These are phyloP conservation scores for Fraxinus sp. DNA, from an alignment of 305 asterid species.

Conservation along the genomic window DNA sequence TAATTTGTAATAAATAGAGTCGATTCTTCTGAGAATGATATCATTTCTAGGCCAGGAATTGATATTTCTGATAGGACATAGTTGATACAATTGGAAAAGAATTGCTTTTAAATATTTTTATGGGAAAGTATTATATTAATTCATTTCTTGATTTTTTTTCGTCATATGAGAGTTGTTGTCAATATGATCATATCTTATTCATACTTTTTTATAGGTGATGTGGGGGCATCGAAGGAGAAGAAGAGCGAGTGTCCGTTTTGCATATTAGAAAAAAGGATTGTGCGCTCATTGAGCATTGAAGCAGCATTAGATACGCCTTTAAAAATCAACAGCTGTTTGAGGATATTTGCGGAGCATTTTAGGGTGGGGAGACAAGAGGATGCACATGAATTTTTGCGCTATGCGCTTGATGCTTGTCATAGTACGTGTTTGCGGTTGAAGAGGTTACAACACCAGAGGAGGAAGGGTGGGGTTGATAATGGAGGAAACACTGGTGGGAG, in stretches of 20 bases:
- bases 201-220: conserved; percentile 54
- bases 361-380: conserved; percentile 93
- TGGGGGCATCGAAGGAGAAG: conserved; percentile 61
- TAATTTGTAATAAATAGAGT: neutral
- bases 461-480: conserved; percentile 50
- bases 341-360: conserved; percentile 87
- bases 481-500: conserved; percentile 52
- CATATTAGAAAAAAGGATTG: conserved; percentile 74
- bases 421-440: conserved; percentile 82
- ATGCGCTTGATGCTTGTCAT: conserved; percentile 96
- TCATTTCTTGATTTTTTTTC: neutral
- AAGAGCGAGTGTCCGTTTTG: conserved; percentile 95
- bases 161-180: neutral
- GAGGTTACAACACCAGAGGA: conserved; percentile 67
- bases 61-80: neutral
- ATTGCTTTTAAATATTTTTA: neutral
- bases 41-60: neutral
- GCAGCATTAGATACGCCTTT: conserved; percentile 60
- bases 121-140: neutral
- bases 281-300: conserved; percentile 70
- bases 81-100: neutral
- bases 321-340: conserved; percentile 70
- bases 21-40: neutral
- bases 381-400: conserved; percentile 97
- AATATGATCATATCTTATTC: neutral